phyloP scores from a whole-genome alignment of 495 filamentous ascomycete species.

The Penicillium cosmopolitanum region DNA sequence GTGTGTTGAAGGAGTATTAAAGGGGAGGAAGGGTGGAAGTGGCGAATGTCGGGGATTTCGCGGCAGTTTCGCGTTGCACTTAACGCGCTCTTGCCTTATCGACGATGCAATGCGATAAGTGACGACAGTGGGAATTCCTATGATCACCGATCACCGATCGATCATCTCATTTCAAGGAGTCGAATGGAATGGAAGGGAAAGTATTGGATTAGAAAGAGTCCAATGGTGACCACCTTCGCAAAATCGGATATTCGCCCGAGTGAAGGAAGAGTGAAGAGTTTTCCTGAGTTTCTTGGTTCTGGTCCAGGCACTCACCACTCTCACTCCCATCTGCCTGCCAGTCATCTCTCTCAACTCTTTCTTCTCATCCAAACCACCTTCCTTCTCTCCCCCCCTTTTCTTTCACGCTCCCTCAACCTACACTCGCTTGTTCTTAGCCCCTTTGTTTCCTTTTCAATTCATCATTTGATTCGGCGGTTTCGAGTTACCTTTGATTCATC shows the following conservation, averaged over 20 bases:
- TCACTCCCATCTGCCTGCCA: background rate
- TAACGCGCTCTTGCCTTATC: constrained; percentile 40
- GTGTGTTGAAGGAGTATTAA: background rate
- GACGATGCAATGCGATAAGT: background rate
- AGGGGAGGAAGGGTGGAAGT: background rate
- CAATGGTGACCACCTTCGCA: too few relatives aligned
- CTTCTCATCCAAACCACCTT: constrained; percentile 7
- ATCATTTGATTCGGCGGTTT: too few relatives aligned
- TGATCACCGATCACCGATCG: constrained; percentile 7
- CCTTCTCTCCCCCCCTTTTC: constrained; percentile 8
- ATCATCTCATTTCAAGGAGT: background rate
- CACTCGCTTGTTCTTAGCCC: background rate
- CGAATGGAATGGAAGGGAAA: background rate
- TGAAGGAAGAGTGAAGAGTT: constrained; percentile 16
- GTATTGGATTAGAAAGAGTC: background rate
- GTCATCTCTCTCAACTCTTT: background rate
- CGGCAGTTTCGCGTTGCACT: constrained; percentile 54
- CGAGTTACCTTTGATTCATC: too few relatives aligned
- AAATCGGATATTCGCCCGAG: constrained; percentile 10
- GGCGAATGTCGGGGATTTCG: constrained; percentile 35
- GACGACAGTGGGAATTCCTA: background rate
- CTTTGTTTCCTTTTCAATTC: background rate
- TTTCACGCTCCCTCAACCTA: background rate
- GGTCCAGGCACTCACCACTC: constrained; percentile 37
- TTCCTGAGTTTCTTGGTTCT: constrained; percentile 13